Percentiles rank a stretch among this genome's conserved stretches.
These are phyloP conservation scores for Didymellaceae sp. DNA, from an alignment of 2,329 filamentous ascomycete genomes.

Conservation along the genomic window DNA sequence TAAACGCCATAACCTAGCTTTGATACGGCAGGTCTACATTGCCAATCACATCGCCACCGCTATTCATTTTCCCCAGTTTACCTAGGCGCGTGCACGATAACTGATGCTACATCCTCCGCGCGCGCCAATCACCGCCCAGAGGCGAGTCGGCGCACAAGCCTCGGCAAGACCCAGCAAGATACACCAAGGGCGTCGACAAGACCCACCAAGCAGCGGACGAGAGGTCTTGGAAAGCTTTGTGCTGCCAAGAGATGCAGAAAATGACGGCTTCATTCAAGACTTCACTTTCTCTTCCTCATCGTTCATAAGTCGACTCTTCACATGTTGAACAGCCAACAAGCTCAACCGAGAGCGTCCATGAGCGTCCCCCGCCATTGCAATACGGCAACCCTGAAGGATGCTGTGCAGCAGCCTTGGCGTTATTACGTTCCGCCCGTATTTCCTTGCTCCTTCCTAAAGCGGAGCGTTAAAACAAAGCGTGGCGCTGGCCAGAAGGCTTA, in stretches of 20 bases:
- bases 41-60: conserved; percentile 27
- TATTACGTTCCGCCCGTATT: conserved; percentile 18
- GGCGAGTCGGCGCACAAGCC: conserved; percentile 22
- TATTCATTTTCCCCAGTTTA: conserved; percentile 21
- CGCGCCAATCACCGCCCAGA: conserved; percentile 20
- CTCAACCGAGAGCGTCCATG: conserved; percentile 2
- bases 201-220: conserved; percentile 19
- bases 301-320: too few relatives aligned
- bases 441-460: conserved; percentile 13
- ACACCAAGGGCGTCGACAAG: conserved; percentile 11
- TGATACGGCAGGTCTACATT: conserved; percentile 28
- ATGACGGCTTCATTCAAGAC: too few relatives aligned
- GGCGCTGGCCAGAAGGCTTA: conserved; percentile 19
- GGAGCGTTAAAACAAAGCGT: conserved; percentile 1
- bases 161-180: conserved; percentile 26
- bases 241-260: not conserved
- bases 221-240: conserved; percentile 17
- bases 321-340: too few relatives aligned
- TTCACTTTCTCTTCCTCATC: not conserved
- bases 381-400: conserved; percentile 7
- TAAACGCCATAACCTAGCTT: conserved; percentile 16
- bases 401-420: conserved; percentile 9
- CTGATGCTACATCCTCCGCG: conserved; percentile 8
- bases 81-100: conserved; percentile 16
- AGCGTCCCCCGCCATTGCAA: not conserved